Evolutionary conservation across 2,329 filamentous ascomycete species (phyloP), one percentile per base, ranked within the genome.

Genomic region (Apiospora pterosperma): DNA sequence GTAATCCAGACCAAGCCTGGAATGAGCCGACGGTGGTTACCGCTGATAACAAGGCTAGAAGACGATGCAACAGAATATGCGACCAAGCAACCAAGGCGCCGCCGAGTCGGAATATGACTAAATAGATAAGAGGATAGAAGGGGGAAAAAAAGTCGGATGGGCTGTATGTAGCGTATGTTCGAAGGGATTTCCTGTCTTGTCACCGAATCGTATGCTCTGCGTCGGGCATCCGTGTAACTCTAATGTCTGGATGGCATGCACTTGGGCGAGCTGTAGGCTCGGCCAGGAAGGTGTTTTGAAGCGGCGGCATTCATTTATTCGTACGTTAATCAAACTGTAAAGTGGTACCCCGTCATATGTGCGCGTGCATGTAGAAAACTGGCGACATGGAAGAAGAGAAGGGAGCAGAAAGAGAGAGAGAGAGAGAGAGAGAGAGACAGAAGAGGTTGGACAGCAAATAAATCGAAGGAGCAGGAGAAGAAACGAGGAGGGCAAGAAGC

Each of bases 211-310:
- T 34, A 34, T 34, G 48, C 28, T 55, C 6, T n/a, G 25, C 34
- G 28, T 55, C 48, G 48, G 48, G 48, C 48, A 28, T 55, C 48
- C 48, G 48, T 55, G 48, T 55, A 55, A 55, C 48, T 55, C 48
- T 55, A 55, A 55, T 34, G 48, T 34, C 48, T 55, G 48, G 25
- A 28, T 21, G 31, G 48, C 28, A 55, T 34, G 48, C 48, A 55
- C 48, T 55, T 28, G 48, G 48, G 48, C 48, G 48, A 55, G 48
- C 48, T 34, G 48, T 55, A 31, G 34, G 48, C 48, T 55, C 48
- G 48, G 48, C 48, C 48, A 34, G 48, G 16, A 55, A 55, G 34
- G 48, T 55, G 25, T 55, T 34, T 55, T 55, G 48, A n/a, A 55
- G 48, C 28, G 28, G 48, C 48, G 28, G 19, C 48, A 34, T 34